Evolutionary conservation across 805 yeast genomes (phyloP).

Genomic region (Sugiyamaella chiloensis): DNA sequence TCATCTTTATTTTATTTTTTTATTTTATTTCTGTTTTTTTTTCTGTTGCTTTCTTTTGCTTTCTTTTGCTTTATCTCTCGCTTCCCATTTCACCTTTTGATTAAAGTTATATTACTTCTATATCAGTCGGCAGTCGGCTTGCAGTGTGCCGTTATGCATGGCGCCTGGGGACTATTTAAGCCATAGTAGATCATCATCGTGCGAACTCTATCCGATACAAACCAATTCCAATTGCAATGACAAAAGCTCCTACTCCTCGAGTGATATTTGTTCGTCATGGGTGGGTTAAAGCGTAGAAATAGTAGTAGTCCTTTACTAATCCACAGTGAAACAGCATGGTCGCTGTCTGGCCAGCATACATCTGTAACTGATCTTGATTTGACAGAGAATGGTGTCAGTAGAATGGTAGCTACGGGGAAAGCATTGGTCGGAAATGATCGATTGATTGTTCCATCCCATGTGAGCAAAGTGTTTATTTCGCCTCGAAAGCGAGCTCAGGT

Average conservation of each 20-base stretch:
- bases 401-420: constrained; percentile 71
- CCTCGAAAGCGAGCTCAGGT: constrained; percentile 79
- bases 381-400: constrained; percentile 72
- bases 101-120: no score
- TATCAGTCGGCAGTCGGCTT: no score
- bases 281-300: no score
- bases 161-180: no score
- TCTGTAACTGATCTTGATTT: constrained; percentile 78
- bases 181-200: not conserved
- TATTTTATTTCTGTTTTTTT: no score
- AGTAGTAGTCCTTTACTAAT: no score
- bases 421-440: constrained; percentile 58
- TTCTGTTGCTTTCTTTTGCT: no score
- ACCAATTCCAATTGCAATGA: not conserved
- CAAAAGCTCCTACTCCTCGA: constrained; percentile 31
- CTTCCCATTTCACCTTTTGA: no score
- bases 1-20: no score
- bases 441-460: constrained; percentile 58
- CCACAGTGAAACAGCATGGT: constrained; percentile 84
- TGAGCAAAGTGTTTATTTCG: constrained; percentile 68
- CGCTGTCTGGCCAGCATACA: constrained; percentile 88
- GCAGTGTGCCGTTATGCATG: no score
- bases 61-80: no score
- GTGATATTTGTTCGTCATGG: constrained; percentile 41
- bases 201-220: not conserved